Evolutionary conservation across 306 rosid species (phyloP), one percentile per base, ranked within the genome.

Genomic region (Medicago arabica): DNA sequence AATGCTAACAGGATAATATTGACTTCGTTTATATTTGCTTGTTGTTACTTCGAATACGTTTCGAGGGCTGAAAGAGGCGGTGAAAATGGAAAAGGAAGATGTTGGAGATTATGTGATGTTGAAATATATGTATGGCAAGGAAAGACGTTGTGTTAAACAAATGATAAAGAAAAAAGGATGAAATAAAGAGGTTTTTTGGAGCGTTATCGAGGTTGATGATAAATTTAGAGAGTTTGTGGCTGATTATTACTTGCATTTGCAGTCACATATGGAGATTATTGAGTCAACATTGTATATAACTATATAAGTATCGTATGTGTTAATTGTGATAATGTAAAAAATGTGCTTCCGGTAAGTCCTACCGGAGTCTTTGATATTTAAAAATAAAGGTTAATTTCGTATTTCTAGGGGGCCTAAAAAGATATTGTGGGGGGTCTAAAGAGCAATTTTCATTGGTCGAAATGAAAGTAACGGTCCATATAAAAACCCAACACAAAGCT

Each of bases 61-160:
- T n/a, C n/a, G n/a, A n/a, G n/a, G n/a, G n/a, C n/a, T 43, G 12
- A 43, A 43, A 10, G 49, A 43, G 13, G 49, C 49, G 14, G 49
- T 9, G 49, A 43, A 43, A 10, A 9, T 43, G 13, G 47, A 10
- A 13, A 43, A 43, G 47, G 13, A 9, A 43, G 49, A 14, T 9
- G 14, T 14, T 11, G 49, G 49, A 3, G 49, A 89, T 68, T 88
- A 88, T 31, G 86, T 89, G 31, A 74, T 83, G 71, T 53, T 88
- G 75, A 88, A 96, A 85, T 88, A 92, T 67, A 57, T 92, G 85
- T 92, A 88, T 54, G 89, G 88, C 8, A 69, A 75, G 0, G 86
- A 67, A 63, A 79, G 74, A 69, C 88, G 90, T 74, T 92, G 97
- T 78, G 80, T 86, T 40, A 85, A 89, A 77, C 64, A 83, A 44